Conservation (phyloP, 495 filamentous ascomycete species). For the Diplogelasinospora grovesii region DNA sequence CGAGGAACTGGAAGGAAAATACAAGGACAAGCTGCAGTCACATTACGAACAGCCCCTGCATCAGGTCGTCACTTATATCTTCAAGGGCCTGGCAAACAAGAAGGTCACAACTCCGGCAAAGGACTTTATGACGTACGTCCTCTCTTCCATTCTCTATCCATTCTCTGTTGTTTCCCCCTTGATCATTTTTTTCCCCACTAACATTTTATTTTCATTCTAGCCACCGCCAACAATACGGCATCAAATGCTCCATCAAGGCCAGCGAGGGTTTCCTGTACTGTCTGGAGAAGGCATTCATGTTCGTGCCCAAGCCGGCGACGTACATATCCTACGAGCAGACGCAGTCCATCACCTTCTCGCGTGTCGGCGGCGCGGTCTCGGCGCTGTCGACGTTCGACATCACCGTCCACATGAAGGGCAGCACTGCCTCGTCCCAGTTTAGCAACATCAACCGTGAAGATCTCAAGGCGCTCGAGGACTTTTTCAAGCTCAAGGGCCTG, state of each 20-base stretch:
- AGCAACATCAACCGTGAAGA: constrained; percentile 99
- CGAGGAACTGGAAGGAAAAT: constrained; percentile 71
- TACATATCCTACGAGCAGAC: constrained; percentile 93
- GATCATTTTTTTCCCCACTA: constrained; percentile 5
- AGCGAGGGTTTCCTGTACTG: constrained; percentile 97
- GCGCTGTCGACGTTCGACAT: constrained; percentile 97
- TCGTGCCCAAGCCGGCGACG: constrained; percentile 95
- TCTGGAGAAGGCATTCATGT: constrained; percentile 97
- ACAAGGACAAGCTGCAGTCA: constrained; percentile 77
- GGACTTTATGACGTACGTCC: constrained; percentile 67
- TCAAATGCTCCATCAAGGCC: constrained; percentile 99
- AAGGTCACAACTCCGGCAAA: constrained; percentile 89
- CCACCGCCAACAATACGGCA: constrained; percentile 87
- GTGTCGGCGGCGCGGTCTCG: constrained; percentile 88
- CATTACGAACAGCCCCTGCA: constrained; percentile 91
- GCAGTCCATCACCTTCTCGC: constrained; percentile 84
- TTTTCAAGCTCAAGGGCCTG: constrained; percentile 88
- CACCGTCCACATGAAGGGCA: constrained; percentile 74
- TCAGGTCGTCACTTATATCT: constrained; percentile 86
- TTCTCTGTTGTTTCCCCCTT: too few species aligned
- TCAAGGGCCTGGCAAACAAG: constrained; percentile 88
- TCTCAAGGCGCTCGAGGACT: constrained; percentile 87
- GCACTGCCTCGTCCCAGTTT: constrained; percentile 79
- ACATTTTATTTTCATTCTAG: constrained; percentile 33
- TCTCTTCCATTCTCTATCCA: not conserved